Conservation (phyloP, 2,329 filamentous ascomycete species). For the Rhynchosporium graminicola region DNA sequence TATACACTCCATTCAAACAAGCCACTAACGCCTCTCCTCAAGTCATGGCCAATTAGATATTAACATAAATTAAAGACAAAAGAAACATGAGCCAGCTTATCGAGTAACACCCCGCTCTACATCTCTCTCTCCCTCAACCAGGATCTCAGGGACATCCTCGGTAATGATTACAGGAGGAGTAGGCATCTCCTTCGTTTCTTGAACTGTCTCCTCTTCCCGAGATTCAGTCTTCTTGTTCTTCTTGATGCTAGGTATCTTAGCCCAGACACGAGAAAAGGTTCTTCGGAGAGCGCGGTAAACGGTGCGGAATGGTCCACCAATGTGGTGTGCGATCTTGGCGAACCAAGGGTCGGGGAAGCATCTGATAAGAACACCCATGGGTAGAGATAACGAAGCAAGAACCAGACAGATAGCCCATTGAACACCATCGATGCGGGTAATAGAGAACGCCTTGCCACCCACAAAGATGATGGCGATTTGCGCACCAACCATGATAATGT, state of each 20-base stretch:
- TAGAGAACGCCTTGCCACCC: constrained; percentile 75
- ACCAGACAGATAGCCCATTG: constrained; percentile 89
- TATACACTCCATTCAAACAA: background rate
- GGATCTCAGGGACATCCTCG: constrained; percentile 15
- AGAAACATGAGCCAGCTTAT: background rate
- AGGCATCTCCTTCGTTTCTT: constrained; percentile 2
- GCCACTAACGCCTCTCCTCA: constrained; percentile 1
- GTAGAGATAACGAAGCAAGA: constrained; percentile 81
- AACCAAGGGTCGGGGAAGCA: constrained; percentile 17
- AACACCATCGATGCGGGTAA: constrained; percentile 60
- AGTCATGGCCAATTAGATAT: background rate
- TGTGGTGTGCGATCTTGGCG: constrained; percentile 3
- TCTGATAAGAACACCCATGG: constrained; percentile 56
- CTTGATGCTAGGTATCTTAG: constrained; percentile 7
- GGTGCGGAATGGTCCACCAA: constrained; percentile 11
- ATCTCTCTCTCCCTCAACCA: constrained; percentile 15
- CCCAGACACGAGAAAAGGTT: constrained; percentile 9
- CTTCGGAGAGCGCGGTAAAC: constrained; percentile 11
- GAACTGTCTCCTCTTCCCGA: background rate
- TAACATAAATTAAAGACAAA: background rate
- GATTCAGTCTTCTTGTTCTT: constrained; percentile 11
- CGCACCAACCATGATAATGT: constrained; percentile 80
- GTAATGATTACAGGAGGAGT: constrained; percentile 14
- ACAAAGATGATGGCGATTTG: constrained; percentile 90
- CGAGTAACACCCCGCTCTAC: constrained; percentile 12